Evolutionary conservation across 805 yeast species (phyloP), one percentile per base, ranked within the genome.

Genomic region (Lachancea sp.): DNA sequence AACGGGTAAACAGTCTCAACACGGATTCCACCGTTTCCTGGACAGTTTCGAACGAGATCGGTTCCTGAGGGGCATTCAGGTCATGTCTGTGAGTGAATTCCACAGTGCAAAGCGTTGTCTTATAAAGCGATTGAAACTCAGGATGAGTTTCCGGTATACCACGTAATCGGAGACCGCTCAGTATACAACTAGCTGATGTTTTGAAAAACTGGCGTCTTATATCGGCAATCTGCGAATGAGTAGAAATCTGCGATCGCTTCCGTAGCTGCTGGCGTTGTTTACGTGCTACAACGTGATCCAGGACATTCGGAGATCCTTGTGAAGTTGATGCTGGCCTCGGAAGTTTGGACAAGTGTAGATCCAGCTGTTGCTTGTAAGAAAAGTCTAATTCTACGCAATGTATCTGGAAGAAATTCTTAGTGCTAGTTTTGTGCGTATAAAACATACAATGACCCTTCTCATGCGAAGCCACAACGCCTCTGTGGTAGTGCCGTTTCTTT

Each of bases 31-130:
- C 68, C 3, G 63, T 58, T 29, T 61, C 62, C 46, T 62, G 65
- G 19, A 68, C 41, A 19, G 50, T 38, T 24, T 61, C 66, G 29
- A 62, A 50, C 12, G 61, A 45, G 4, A 65, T 34, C n/a, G 47
- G 37, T 46, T 42, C 51, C 28, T 40, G 43, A 8, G 37, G 40
- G 29, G 24, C 37, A 29, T 39, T 45, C 26, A 53, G 35, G 12
- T 52, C 57, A 2, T 50, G 41, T 29, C 72, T 50, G 29, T 65
- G 58, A 7, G 69, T 57, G 41, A 68, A 69, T 41, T 64, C 65
- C 3, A 69, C 57, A 0, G 71, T 60, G 36, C 58, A 55, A 41
- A 54, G 61, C 0, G 69, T 57, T 44, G 63, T 56, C 36, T 59
- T 52, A 47, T 61, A 63, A n/a, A 69, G 46, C 51, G 63, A 48